A percentile compares a stretch with the other conserved stretches of the same genome.
Conservation (phyloP, 768 basidiomycete genomes). For the Termitomyces sp. region DNA sequence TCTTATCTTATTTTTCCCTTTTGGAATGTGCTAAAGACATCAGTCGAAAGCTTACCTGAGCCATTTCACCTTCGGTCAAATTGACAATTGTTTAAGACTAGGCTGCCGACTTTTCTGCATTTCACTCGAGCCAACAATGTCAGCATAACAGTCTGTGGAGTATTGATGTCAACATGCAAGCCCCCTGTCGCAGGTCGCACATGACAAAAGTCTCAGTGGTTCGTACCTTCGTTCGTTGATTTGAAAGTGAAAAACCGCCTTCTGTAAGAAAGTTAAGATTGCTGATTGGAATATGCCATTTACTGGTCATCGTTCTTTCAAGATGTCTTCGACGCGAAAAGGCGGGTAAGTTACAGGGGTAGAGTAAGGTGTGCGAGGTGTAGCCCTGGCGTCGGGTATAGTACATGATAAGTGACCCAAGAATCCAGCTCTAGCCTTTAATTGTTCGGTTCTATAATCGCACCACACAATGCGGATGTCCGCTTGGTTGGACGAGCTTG, state of each 20-base stretch:
- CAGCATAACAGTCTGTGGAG: background rate
- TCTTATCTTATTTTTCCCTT: background rate
- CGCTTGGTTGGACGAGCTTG: background rate
- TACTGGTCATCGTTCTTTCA: background rate
- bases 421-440: background rate
- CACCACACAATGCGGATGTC: too few species aligned
- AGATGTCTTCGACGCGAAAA: background rate
- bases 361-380: background rate
- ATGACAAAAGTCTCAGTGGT: too few species aligned
- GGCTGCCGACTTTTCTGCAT: background rate
- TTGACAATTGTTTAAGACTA: background rate
- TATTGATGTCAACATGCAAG: background rate
- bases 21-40: background rate
- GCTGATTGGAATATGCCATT: background rate
- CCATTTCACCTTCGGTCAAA: background rate
- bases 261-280: background rate
- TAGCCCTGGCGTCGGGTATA: background rate
- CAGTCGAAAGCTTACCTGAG: background rate
- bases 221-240: too few species aligned
- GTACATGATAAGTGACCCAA: background rate
- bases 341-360: background rate
- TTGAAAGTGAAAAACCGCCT: background rate
- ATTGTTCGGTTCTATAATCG: background rate
- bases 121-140: background rate
- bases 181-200: background rate